phyloP scores from a whole-genome alignment of 2,329 filamentous ascomycete species.

The Zasmidium citrigriseum region DNA sequence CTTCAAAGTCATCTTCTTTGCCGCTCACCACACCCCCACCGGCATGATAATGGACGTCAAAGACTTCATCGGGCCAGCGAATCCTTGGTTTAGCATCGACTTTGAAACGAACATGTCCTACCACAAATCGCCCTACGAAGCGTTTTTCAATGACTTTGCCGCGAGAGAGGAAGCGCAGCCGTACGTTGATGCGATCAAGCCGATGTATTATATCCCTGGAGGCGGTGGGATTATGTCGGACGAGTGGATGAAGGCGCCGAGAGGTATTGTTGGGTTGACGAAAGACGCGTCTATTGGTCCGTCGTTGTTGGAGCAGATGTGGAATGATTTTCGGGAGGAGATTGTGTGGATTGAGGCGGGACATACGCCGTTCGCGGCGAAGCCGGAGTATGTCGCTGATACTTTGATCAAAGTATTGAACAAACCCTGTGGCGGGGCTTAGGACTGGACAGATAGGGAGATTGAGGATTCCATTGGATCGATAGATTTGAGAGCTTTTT shows the following conservation, averaged over 20 bases:
- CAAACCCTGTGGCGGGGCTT: not conserved
- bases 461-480: too few relatives aligned
- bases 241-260: slow-evolving; percentile 10
- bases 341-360: slow-evolving; percentile 12
- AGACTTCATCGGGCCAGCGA: slow-evolving; percentile 4
- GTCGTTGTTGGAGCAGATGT: slow-evolving; percentile 6
- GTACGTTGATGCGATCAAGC: slow-evolving; percentile 10
- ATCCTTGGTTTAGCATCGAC: slow-evolving; percentile 7
- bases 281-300: slow-evolving; percentile 6
- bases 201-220: slow-evolving; percentile 12
- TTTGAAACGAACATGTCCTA: slow-evolving; percentile 1
- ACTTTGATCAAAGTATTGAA: not conserved
- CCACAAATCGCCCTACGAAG: slow-evolving; percentile 5
- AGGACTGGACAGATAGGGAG: too few relatives aligned
- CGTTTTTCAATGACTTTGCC: slow-evolving; percentile 11
- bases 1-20: slow-evolving; percentile 11
- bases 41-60: slow-evolving; percentile 8
- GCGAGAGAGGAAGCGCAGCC: slow-evolving; percentile 6
- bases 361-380: slow-evolving; percentile 13
- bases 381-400: slow-evolving; percentile 1
- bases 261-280: slow-evolving; percentile 6
- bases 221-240: slow-evolving; percentile 8
- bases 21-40: slow-evolving; percentile 6
- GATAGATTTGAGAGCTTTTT: too few relatives aligned
- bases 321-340: slow-evolving; percentile 8